Base-by-base conservation (phyloP, 2,329 filamentous ascomycete species). In the Mycosphaerella arachidis region DNA sequence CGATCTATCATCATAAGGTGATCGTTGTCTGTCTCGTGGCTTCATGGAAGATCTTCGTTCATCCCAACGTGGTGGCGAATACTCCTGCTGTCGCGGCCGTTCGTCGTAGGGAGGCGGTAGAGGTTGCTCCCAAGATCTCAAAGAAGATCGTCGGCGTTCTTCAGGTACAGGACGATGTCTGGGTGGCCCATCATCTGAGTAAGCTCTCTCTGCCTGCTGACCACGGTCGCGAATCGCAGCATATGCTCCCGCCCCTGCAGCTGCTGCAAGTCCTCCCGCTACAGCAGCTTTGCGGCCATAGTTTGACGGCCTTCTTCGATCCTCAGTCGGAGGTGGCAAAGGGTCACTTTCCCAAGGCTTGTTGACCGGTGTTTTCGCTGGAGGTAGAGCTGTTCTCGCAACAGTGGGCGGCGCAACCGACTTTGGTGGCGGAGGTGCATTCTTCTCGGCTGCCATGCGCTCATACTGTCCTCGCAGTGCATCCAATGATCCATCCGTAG, bases 401-500 rank as follows among this genome's bases (percentile, higher is more conserved):
- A 20, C 16, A 6, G 27, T 20, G 6, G 27, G 27, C 4, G 50
- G 50, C 12, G 50, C 24, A 12, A 52, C 50, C 5, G 27, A 35
- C 50, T 31, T 48, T 7, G 10, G 43, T 9, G 43, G 16, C n/a
- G 54, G 27, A 4, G 55, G 58, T 37, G 53, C 27, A 51, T 61
- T 53, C 52, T 56, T 53, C 24, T 59, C 56, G 33, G 50, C 37
- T 43, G 45, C 33, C 54, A 65, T 43, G 35, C 59, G 61, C n/a
- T 63, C 57, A n/a, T 63, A 72, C 63, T 67, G 67, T 4, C 58
- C 67, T 51, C 66, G 58, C 27, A 78, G 66, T 0, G 76, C 76
- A 27, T 73, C 68, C 30, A 78, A 62, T 4, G 74, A 75, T 29
- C 73, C 72, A 54, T 77, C 74, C n/a, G 75, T 73, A 3, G 76